Evolutionary conservation across 768 basidiomycete species (phyloP), one percentile per base, ranked within the genome.

Genomic region (Pulveroboletus sp.): DNA sequence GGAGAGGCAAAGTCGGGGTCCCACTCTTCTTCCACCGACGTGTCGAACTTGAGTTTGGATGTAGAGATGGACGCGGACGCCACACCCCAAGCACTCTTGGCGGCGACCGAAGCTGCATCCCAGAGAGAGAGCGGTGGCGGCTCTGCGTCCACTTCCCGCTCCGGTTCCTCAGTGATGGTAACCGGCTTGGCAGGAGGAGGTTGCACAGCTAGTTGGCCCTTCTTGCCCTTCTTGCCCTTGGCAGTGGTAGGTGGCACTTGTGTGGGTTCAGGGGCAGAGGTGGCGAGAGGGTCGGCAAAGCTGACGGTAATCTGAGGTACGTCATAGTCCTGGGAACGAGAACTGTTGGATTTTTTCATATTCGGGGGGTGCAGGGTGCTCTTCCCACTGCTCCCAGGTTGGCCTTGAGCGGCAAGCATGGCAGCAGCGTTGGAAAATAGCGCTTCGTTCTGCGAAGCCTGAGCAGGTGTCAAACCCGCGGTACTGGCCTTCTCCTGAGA

Each of bases 201-300:
- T 36, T 62, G 62, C 17, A 17, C 44, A 3, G 27, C 45, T n/a
- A 33, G 40, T 21, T 58, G 57, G 12, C 51, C 56, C 50, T 58
- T 68, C 37, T 58, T 69, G 4, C 56, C 62, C 21, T 62, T 69
- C 47, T 59, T 68, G 26, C 54, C 58, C 54, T 53, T 67, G 6
- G 17, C 37, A 3, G 51, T 26, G 27, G 54, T 4, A 0, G 43
- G 39, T 8, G 59, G 53, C 7, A 26, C 37, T 27, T 44, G 62
- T 21, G 45, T 44, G 44, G 61, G 50, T 15, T 50, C 51, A 40
- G 56, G 37, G 26, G 30, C 8, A 27, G 18, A 2, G 36, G 46
- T 10, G 5, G 46, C 21, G 21, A 21, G 40, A 3, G 39, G 32
- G 28, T 59, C 58, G 5, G 60, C 60, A 18, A 67, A 50, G 40